These are phyloP conservation scores for Fraxinus sp. DNA, from an alignment of 305 asterid species.

Conservation along the genomic window DNA sequence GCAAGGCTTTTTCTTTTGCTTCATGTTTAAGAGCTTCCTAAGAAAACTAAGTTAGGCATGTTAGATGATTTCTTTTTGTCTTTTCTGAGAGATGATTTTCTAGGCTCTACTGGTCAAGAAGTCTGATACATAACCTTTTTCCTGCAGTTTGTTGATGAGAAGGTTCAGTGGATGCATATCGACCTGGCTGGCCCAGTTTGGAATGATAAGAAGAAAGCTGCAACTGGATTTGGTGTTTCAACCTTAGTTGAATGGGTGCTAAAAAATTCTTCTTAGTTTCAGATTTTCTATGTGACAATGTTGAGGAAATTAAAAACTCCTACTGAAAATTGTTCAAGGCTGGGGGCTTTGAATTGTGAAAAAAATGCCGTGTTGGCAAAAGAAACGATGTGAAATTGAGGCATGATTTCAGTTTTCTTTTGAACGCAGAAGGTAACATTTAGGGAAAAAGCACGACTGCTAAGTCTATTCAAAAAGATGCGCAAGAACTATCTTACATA, in stretches of 20 bases:
- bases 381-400: background rate
- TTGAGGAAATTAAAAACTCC: background rate
- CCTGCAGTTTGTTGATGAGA: slow-evolving; percentile 89
- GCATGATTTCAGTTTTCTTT: background rate
- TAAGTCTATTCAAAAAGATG: background rate
- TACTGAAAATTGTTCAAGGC: background rate
- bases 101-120: background rate
- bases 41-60: background rate
- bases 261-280: slow-evolving; percentile 43
- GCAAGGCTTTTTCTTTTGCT: background rate
- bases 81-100: background rate
- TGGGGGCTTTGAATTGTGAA: background rate
- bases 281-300: background rate
- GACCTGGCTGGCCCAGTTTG: slow-evolving; percentile 98
- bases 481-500: background rate
- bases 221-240: slow-evolving; percentile 83
- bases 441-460: background rate
- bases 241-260: slow-evolving; percentile 92
- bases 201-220: slow-evolving; percentile 71
- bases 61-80: background rate
- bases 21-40: background rate
- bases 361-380: background rate
- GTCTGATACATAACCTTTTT: background rate
- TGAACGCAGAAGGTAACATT: background rate
- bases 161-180: slow-evolving; percentile 96